These are phyloP conservation scores for Posidonia australis DNA, from an alignment of 106 monocot species.

Conservation along the genomic window DNA sequence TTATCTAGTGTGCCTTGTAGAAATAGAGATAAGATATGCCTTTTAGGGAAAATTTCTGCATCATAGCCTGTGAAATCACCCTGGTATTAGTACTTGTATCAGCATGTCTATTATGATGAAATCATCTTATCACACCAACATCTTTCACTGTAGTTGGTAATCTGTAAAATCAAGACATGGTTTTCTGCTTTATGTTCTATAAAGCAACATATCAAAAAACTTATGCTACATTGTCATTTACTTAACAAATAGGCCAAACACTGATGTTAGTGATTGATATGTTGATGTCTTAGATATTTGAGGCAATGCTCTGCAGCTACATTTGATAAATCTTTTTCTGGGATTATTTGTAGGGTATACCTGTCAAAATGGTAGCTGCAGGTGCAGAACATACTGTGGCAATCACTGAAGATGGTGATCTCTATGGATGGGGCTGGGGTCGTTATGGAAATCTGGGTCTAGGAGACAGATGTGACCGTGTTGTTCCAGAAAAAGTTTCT, in stretches of 20 bases:
- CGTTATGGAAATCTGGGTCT: constrained; percentile 94
- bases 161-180: not conserved
- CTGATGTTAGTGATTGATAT: no score
- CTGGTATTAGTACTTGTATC: no score
- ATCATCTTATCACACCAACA: not conserved
- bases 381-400: constrained; percentile 97
- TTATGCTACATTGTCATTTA: no score
- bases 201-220: no score
- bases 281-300: no score
- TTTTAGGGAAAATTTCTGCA: no score
- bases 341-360: constrained; percentile 43
- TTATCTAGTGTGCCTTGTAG: no score
- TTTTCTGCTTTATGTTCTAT: not conserved
- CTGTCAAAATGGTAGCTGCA: constrained; percentile 92
- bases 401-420: constrained; percentile 85
- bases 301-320: not conserved
- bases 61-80: no score
- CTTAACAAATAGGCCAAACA: no score
- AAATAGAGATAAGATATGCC: no score
- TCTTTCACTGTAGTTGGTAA: not conserved
- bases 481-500: constrained; percentile 74
- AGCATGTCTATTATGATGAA: not conserved
- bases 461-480: constrained; percentile 81
- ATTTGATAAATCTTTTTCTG: not conserved
- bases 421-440: constrained; percentile 99